Evolutionary conservation across 1,139 yeast genomes (phyloP).

Genomic region (Candida albicans): DNA sequence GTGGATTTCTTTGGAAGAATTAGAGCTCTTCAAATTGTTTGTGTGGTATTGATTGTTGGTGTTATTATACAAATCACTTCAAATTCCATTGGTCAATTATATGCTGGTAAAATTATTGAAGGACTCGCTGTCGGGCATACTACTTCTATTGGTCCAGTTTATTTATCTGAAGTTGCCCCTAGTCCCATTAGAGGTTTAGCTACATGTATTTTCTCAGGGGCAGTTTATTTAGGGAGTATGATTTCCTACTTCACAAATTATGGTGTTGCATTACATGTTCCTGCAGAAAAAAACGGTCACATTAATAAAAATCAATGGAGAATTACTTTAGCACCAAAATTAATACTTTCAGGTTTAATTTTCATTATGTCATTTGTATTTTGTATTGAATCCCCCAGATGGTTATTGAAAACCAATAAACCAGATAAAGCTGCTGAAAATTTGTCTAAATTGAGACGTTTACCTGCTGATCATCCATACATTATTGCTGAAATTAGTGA

Average conservation of each 20-base stretch:
- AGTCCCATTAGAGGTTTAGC: slow-evolving; percentile 52
- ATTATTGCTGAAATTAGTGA: slow-evolving; percentile 53
- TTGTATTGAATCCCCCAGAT: slow-evolving; percentile 48
- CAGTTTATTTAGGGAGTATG: slow-evolving; percentile 56
- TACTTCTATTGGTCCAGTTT: slow-evolving; percentile 54
- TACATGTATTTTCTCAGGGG: slow-evolving; percentile 52
- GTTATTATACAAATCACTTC: slow-evolving; percentile 52
- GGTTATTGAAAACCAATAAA: slow-evolving; percentile 40
- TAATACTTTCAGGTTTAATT: slow-evolving; percentile 44
- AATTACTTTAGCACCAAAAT: slow-evolving; percentile 36
- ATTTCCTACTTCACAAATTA: slow-evolving; percentile 51
- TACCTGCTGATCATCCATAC: slow-evolving; percentile 52
- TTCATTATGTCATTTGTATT: slow-evolving; percentile 35
- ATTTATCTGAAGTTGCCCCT: slow-evolving; percentile 53
- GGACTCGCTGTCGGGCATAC: slow-evolving; percentile 60
- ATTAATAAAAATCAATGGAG: slow-evolving; percentile 37
- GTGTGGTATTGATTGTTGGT: slow-evolving; percentile 46
- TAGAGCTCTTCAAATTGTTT: slow-evolving; percentile 48
- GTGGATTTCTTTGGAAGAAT: slow-evolving; percentile 59
- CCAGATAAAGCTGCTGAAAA: slow-evolving; percentile 36
- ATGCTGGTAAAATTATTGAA: slow-evolving; percentile 55
- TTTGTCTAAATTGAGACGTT: slow-evolving; percentile 47
- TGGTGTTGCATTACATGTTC: slow-evolving; percentile 38
- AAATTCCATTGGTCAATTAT: slow-evolving; percentile 45
- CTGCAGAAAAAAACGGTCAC: slow-evolving; percentile 12